Evolutionary conservation across 202 grass and related monocot genomes (phyloP), one percentile per base, ranked within the genome.

Genomic region (Alloteropsis angusta): DNA sequence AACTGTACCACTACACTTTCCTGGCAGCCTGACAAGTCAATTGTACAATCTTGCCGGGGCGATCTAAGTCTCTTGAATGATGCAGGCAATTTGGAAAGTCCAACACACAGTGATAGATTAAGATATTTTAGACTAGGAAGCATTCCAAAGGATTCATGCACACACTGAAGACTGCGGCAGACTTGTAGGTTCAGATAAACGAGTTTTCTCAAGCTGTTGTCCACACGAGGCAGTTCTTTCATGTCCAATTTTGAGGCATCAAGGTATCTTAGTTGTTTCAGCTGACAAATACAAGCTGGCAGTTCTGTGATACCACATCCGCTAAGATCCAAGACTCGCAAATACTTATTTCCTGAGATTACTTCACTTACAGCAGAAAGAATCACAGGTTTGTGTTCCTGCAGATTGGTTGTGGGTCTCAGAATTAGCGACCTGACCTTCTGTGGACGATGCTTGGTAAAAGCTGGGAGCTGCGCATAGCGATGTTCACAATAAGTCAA

Each of bases 211-310:
- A 84, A 88, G n/a, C n/a, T n/a, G n/a, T n/a, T n/a, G 60, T 74
- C 69, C 30, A 45, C 14, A 18, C 79, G 65, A 60, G 84, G 59
- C 28, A 90, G 77, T 65, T 65, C 41, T 80, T 48, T 64, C 71
- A 90, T 66, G 32, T 75, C 18, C 41, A 91, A 80, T 64, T 50
- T 54, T 74, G 85, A 87, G 82, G 67, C 89, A 65, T 85, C 80
- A 64, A 91, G 77, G 42, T 88, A 91, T 30, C 85, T 82, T 53
- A 91, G 52, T 55, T 91, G 89, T 63, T 91, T 91, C 59, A 91
- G 44, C 54, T 91, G 68, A 63, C 57, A 85, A 61, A 91, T 26
- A 25, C 82, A 60, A 85, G 49, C 21, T 8, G 67, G 80, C 44
- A 91, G 61, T 42, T 85, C 82, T 47, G 50, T 73, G 13, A 81